Base-by-base conservation (phyloP, 768 basidiomycete genomes). In the Saitozyma podzolica region DNA sequence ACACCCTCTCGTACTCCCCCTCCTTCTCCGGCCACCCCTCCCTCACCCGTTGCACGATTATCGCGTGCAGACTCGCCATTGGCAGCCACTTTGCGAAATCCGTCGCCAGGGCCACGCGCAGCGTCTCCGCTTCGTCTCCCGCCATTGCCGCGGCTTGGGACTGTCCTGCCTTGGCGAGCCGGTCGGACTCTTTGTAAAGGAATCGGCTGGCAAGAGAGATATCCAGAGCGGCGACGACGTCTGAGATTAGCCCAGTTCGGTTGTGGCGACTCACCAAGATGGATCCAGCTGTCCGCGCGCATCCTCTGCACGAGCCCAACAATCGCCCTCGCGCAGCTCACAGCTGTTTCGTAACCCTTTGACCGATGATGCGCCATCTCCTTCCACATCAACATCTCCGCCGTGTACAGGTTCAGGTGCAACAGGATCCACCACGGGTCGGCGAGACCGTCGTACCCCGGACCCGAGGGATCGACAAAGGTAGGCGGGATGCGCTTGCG, bases 371-470 rank as follows among this genome's bases (percentile, higher is more conserved):
- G 41, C 40, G 77, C 63, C 64, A 70, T 69, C 50, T 78, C 77
- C 47, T 67, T 63, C 56, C 64, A 72, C 59, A 71, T 68, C 50
- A 76, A 29, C 73, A 78, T 74, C 51, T 78, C 74, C 9, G 77
- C 74, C 3, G 66, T 64, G 50, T 59, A 67, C 10, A 78, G 52
- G 56, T 76, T 76, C 13, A 65, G 54, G 50, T 74, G 73, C 1
- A 67, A 52, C 56, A 66, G 59, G 47, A 73, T 70, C 68, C 71
- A 78, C 74, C 75, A 78, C 29, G 75, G 77, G 56, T 78, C 73
- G 4, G 45, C 39, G 6, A 61, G 40, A 11, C 65, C 63, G 43
- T 70, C 62, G 56, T 69, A 69, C 45, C 3, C 58, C 37, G 37
- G 8, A 2, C 37, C 54, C 17, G 50, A 49, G 50, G 45, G 55